Percentiles rank a stretch among this genome's conserved stretches.
These are phyloP conservation scores for Silybum marianum DNA, from an alignment of 129 eudicot genomes.

Conservation along the genomic window DNA sequence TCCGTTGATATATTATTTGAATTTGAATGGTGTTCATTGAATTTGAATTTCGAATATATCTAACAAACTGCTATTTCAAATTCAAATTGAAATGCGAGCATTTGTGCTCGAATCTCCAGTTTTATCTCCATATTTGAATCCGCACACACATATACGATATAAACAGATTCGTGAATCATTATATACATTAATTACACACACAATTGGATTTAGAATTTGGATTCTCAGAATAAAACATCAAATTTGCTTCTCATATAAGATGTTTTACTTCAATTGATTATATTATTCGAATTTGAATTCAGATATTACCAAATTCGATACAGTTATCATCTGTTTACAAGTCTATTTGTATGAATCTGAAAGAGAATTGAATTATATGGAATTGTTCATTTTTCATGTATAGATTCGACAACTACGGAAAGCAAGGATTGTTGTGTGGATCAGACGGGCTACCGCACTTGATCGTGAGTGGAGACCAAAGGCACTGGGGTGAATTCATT, in stretches of 20 bases:
- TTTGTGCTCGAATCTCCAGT: no score
- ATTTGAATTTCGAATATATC: no score
- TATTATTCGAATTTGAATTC: no score
- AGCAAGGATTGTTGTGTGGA: constrained; percentile 93
- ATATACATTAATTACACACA: no score
- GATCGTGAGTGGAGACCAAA: constrained; percentile 97
- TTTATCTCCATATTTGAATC: no score
- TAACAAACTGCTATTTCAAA: no score
- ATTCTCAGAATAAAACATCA: background rate
- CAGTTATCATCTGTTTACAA: background rate
- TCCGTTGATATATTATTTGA: no score
- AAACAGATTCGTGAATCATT: no score
- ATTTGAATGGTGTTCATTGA: no score
- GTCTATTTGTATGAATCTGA: background rate
- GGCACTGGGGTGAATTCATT: constrained; percentile 99
- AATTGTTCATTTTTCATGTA: background rate
- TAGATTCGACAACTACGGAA: constrained; percentile 91
- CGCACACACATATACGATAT: background rate
- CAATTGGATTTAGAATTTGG: background rate
- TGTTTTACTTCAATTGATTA: no score
- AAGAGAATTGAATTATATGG: background rate
- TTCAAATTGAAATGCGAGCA: no score
- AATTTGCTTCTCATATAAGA: background rate
- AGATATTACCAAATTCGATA: no score
- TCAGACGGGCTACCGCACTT: constrained; percentile 95